Conservation (phyloP, 768 basidiomycete species). For the Psilocybe cyanescens region DNA sequence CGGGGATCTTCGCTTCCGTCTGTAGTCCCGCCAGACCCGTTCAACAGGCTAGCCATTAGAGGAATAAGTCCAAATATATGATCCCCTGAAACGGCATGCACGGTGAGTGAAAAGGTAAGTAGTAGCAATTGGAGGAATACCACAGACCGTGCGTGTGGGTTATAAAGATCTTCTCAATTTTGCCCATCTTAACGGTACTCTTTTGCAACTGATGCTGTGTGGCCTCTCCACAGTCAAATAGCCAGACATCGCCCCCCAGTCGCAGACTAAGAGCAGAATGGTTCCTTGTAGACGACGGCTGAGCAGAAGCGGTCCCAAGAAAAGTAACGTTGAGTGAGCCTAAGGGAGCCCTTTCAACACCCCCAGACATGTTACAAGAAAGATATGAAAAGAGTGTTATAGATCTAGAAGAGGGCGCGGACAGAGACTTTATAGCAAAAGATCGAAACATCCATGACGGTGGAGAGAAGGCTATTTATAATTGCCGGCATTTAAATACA, state of each 20-base stretch:
- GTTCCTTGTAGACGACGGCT: conserved; percentile 78
- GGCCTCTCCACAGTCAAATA: conserved; percentile 87
- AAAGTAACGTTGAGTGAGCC: conserved; percentile 64
- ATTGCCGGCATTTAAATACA: too few species aligned
- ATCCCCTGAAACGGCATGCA: conserved; percentile 53
- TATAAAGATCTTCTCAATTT: conserved; percentile 81
- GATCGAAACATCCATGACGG: neutral
- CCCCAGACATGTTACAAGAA: conserved; percentile 6
- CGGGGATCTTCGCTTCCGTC: conserved; percentile 68
- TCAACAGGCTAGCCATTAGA: conserved; percentile 67
- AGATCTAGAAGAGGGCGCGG: neutral
- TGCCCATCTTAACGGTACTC: conserved; percentile 77
- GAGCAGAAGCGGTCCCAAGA: conserved; percentile 81
- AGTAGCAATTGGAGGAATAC: neutral
- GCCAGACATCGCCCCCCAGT: conserved; percentile 73
- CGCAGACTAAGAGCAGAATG: conserved; percentile 76
- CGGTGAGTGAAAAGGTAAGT: neutral
- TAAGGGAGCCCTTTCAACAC: conserved; percentile 15
- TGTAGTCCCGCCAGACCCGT: conserved; percentile 72
- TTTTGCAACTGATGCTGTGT: conserved; percentile 80
- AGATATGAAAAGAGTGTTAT: neutral
- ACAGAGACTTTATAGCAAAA: neutral
- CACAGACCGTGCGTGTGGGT: conserved; percentile 85
- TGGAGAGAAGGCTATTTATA: neutral
- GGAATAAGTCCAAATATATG: conserved; percentile 81